Conservation (phyloP, 176 grass and related monocot genomes). For the Carex parvula region DNA sequence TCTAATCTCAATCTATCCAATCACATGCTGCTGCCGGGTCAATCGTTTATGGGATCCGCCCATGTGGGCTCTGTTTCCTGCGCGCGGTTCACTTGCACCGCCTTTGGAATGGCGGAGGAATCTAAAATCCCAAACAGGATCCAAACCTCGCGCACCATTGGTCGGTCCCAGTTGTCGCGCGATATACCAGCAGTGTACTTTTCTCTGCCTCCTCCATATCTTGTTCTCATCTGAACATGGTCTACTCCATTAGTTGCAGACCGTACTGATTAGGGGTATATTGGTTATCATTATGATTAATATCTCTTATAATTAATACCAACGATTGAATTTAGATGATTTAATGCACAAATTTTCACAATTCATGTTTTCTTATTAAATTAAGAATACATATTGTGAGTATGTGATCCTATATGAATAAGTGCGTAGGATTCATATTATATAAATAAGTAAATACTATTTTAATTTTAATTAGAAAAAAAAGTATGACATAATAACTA, state of each 20-base stretch:
- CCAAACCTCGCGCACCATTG: constrained; percentile 28
- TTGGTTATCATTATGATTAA: not conserved
- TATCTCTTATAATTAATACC: no score
- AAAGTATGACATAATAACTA: no score
- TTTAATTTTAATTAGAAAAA: no score
- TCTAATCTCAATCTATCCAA: not conserved
- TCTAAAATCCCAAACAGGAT: constrained; percentile 17
- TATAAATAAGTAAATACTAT: no score
- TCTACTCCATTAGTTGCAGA: not conserved
- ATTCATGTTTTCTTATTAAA: no score
- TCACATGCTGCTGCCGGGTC: not conserved
- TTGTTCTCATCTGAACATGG: not conserved
- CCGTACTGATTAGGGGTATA: not conserved
- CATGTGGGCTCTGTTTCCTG: constrained; percentile 40
- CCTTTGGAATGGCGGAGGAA: constrained; percentile 33
- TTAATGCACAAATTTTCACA: no score
- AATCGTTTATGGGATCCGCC: constrained; percentile 5
- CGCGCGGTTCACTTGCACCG: constrained; percentile 13
- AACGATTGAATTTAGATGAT: no score
- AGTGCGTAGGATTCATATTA: no score
- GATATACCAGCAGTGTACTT: constrained; percentile 5
- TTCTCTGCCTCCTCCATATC: not conserved
- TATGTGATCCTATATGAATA: no score
- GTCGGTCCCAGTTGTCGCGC: constrained; percentile 37
- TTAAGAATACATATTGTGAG: no score